phyloP scores from a whole-genome alignment of 441 rosid species.

The Euphorbia neoarborescens region DNA sequence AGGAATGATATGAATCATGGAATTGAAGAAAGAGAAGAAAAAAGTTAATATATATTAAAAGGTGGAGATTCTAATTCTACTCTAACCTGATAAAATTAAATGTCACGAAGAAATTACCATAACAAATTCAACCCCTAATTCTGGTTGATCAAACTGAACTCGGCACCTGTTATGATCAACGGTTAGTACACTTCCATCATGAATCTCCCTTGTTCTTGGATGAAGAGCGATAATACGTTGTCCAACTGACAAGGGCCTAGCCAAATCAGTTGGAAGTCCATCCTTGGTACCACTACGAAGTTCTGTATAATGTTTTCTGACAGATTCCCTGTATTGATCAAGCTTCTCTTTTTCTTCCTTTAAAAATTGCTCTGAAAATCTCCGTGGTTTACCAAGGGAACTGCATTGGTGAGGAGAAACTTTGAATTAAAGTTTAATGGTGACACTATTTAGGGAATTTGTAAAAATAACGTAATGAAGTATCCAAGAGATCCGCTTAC shows the following conservation, averaged over 20 bases:
- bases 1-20: not conserved
- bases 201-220: slow-evolving; percentile 80
- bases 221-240: slow-evolving; percentile 83
- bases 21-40: not conserved
- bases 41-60: not conserved
- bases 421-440: slow-evolving; percentile 14
- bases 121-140: slow-evolving; percentile 87
- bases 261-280: slow-evolving; percentile 92
- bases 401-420: slow-evolving; percentile 37
- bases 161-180: slow-evolving; percentile 77
- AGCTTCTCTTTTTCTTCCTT: slow-evolving; percentile 83
- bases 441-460: slow-evolving; percentile 11
- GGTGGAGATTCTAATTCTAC: not conserved
- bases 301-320: slow-evolving; percentile 74
- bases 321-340: slow-evolving; percentile 79
- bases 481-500: slow-evolving; percentile 29
- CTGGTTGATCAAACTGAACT: slow-evolving; percentile 76
- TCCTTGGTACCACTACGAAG: slow-evolving; percentile 73
- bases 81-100: not conserved
- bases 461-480: not conserved
- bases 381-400: slow-evolving; percentile 97
- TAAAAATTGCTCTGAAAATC: slow-evolving; percentile 82
- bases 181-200: slow-evolving; percentile 84
- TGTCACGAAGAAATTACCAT: slow-evolving; percentile 44
- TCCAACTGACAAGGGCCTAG: slow-evolving; percentile 84